Conservation (phyloP, 257 asterid species). For the Plantago major region DNA sequence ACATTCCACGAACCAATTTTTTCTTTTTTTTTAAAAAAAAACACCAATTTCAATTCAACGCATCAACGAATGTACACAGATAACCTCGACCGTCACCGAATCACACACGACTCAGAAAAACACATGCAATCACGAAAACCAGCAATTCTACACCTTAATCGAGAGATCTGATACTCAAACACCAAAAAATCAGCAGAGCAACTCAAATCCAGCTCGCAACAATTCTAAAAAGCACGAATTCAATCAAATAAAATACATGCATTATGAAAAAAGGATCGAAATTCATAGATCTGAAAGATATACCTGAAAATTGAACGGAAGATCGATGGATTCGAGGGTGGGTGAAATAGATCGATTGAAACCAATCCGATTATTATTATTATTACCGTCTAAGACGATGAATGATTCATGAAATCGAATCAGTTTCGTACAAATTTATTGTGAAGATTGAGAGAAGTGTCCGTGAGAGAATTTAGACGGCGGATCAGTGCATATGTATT, state of each 20-base stretch:
- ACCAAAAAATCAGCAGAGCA: constrained; percentile 27
- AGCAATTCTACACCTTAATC: not conserved
- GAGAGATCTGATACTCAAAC: constrained; percentile 31
- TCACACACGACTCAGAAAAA: not conserved
- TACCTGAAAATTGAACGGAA: constrained; percentile 25
- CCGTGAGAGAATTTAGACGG: not conserved
- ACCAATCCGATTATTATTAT: constrained; percentile 25
- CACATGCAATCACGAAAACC: constrained; percentile 16
- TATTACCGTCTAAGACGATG: constrained; percentile 20
- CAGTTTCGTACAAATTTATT: constrained; percentile 6
- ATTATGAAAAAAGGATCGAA: constrained; percentile 22
- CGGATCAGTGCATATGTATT: too few species aligned
- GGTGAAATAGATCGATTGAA: constrained; percentile 4
- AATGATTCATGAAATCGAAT: constrained; percentile 24
- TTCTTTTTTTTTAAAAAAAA: too few species aligned
- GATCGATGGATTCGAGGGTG: constrained; percentile 21
- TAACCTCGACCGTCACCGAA: not conserved
- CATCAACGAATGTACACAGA: constrained; percentile 15
- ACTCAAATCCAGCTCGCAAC: constrained; percentile 1
- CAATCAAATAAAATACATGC: constrained; percentile 24
- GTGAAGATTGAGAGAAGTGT: constrained; percentile 24
- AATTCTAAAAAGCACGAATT: constrained; percentile 14
- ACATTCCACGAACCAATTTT: too few species aligned
- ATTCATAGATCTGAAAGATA: constrained; percentile 33
- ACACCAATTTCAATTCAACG: not conserved